These are phyloP conservation scores for Kluyveromyces dobzhanskii DNA, from an alignment of 805 yeast genomes.

Conservation along the genomic window DNA sequence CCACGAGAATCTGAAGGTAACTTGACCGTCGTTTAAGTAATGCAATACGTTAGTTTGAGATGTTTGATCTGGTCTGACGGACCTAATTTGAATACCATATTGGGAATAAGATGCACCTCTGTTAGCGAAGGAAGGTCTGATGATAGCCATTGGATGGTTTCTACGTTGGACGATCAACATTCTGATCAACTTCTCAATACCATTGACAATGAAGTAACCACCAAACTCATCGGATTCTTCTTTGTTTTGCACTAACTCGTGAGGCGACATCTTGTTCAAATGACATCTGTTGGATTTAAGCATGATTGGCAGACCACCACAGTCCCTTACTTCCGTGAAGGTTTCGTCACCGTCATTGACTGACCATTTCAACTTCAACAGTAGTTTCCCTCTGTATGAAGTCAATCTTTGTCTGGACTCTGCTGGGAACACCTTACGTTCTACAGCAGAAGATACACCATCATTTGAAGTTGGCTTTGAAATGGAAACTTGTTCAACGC, in stretches of 20 bases:
- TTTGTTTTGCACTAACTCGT: conserved; percentile 62
- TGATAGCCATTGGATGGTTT: conserved; percentile 96
- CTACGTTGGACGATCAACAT: conserved; percentile 97
- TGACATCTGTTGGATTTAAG: conserved; percentile 87
- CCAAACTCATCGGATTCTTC: conserved; percentile 96
- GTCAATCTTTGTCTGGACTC: conserved; percentile 87
- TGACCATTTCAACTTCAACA: conserved; percentile 74
- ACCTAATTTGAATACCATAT: conserved; percentile 89
- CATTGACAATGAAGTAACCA: conserved; percentile 92
- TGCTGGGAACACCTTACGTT: conserved; percentile 73
- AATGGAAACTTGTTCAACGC: conserved; percentile 85
- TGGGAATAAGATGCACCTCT: conserved; percentile 88
- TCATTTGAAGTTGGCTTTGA: conserved; percentile 59
- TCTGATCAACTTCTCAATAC: conserved; percentile 92
- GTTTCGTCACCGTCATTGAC: conserved; percentile 83
- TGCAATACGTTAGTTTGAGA: conserved; percentile 97
- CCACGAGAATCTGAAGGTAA: conserved; percentile 95
- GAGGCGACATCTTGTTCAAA: conserved; percentile 73
- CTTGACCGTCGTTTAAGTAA: conserved; percentile 90
- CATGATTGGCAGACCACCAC: conserved; percentile 90
- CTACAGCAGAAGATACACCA: conserved; percentile 59
- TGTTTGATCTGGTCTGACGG: conserved; percentile 93
- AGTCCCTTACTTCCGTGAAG: conserved; percentile 70
- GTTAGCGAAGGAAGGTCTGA: conserved; percentile 88
- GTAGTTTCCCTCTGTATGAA: conserved; percentile 69